These are phyloP conservation scores for Monsonia emarginata DNA, from an alignment of 441 rosid genomes.

Conservation along the genomic window DNA sequence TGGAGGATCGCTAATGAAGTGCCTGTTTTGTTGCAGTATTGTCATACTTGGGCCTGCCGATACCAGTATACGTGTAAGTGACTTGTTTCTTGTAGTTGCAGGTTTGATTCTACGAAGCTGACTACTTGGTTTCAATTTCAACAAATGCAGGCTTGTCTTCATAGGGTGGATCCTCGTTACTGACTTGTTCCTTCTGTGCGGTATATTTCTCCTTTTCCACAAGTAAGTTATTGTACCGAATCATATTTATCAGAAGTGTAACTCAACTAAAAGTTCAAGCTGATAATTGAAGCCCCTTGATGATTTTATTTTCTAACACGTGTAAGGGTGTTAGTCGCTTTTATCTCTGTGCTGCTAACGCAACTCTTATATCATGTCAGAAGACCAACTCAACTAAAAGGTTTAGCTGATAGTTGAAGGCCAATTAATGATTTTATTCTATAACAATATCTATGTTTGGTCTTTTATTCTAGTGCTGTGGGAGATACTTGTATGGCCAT, in stretches of 20 bases:
- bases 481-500: conserved; percentile 83
- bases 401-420: no score
- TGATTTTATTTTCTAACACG: no score
- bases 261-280: no score
- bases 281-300: no score
- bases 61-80: neutral
- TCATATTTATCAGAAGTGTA: no score
- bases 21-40: neutral
- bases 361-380: no score
- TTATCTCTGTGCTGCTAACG: no score
- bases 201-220: neutral
- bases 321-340: no score
- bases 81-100: neutral
- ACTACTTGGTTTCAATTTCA: neutral
- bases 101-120: neutral
- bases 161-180: neutral
- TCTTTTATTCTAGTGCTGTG: conserved; percentile 34
- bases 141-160: neutral
- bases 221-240: neutral
- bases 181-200: neutral
- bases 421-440: no score
- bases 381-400: no score
- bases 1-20: neutral
- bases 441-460: no score
- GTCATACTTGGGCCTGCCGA: neutral